phyloP scores from a whole-genome alignment of 2,329 filamentous ascomycete species.

The Scedosporium boydii region DNA sequence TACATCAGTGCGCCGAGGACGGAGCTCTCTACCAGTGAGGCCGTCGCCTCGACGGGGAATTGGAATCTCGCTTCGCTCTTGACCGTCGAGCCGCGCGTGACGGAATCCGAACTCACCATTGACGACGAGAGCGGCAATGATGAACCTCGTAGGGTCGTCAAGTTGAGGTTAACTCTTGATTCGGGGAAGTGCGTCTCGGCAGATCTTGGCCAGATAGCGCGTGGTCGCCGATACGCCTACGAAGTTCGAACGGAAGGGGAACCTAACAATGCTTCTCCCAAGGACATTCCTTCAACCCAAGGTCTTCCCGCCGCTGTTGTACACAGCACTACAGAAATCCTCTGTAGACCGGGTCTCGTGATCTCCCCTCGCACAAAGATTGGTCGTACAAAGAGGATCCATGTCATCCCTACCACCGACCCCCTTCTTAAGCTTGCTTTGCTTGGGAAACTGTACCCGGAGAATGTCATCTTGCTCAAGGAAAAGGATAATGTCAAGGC shows the following conservation, averaged over 20 bases:
- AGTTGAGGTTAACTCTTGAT: conserved; percentile 1
- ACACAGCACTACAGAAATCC: not conserved
- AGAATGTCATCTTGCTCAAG: conserved; percentile 1
- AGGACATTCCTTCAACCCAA: not conserved
- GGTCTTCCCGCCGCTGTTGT: not conserved
- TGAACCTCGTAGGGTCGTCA: not conserved
- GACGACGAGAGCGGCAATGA: not conserved
- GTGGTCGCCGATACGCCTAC: conserved; percentile 6
- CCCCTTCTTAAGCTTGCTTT: conserved; percentile 3
- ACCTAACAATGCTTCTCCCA: not conserved
- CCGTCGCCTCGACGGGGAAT: not conserved
- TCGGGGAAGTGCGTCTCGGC: conserved; percentile 1
- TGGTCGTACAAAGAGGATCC: not conserved
- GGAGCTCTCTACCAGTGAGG: not conserved
- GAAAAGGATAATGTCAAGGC: not conserved
- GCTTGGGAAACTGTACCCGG: conserved; percentile 4
- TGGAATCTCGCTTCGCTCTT: not conserved
- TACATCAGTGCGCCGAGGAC: not conserved
- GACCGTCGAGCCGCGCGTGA: not conserved
- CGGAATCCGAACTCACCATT: not conserved
- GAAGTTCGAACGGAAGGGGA: not conserved
- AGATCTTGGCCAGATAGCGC: conserved; percentile 4
- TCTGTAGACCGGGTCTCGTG: not conserved
- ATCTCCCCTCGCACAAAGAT: not conserved
- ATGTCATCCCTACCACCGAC: not conserved